These are phyloP conservation scores for Backusella psychrophila DNA, from an alignment of 192 early-diverging fungal species.

Conservation along the genomic window DNA sequence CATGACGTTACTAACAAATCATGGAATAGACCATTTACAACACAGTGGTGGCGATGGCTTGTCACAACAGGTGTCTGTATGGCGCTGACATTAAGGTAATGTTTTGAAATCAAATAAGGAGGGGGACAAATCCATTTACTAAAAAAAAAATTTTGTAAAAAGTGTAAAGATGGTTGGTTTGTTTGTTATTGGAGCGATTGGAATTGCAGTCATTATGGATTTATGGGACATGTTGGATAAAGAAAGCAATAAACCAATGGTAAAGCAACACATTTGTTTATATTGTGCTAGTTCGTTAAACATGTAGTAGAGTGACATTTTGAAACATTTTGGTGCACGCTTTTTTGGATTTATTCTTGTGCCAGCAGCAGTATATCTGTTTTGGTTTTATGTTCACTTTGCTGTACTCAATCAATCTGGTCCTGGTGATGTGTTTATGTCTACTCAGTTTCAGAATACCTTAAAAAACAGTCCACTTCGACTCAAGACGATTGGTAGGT, in stretches of 20 bases:
- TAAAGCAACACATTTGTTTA: neutral
- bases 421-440: slow-evolving; percentile 94
- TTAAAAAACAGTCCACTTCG: slow-evolving; percentile 74
- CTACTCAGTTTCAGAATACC: slow-evolving; percentile 81
- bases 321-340: slow-evolving; percentile 83
- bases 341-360: slow-evolving; percentile 80
- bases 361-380: slow-evolving; percentile 75
- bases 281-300: neutral
- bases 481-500: slow-evolving; percentile 49
- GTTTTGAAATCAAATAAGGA: neutral
- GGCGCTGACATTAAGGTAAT: slow-evolving; percentile 57
- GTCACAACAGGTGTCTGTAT: slow-evolving; percentile 75
- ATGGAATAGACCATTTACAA: slow-evolving; percentile 66
- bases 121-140: neutral
- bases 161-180: slow-evolving; percentile 96
- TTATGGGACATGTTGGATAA: slow-evolving; percentile 92
- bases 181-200: slow-evolving; percentile 81
- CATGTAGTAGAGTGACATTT: slow-evolving; percentile 54
- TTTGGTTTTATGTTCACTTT: slow-evolving; percentile 95
- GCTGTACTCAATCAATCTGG: slow-evolving; percentile 74
- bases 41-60: slow-evolving; percentile 88
- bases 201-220: slow-evolving; percentile 80
- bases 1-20: neutral
- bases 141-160: too few species aligned
- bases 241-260: slow-evolving; percentile 69